Percentiles rank a stretch among this genome's conserved stretches.
These are phyloP conservation scores for Emergomyces pasteurianus DNA, from an alignment of 2,329 filamentous ascomycete species.

Conservation along the genomic window DNA sequence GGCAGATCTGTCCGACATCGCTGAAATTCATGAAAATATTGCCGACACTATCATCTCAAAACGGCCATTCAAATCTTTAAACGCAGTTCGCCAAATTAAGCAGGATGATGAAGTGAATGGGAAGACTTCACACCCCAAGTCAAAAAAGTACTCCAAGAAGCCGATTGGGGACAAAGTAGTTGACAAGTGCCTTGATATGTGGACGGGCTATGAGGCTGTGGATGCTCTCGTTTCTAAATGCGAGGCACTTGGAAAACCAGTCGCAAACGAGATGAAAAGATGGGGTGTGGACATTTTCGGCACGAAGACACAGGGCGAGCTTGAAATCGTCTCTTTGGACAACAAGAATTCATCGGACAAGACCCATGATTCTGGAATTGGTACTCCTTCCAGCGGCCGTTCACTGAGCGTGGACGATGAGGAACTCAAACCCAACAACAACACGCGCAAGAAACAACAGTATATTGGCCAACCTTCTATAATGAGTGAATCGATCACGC, in stretches of 20 bases:
- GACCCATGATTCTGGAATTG: constrained; percentile 54
- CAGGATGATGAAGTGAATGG: constrained; percentile 22
- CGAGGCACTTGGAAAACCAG: constrained; percentile 56
- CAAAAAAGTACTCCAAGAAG: constrained; percentile 36
- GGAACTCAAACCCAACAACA: constrained; percentile 20
- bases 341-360: constrained; percentile 28
- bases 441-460: constrained; percentile 26
- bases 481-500: constrained; percentile 62
- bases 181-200: constrained; percentile 59
- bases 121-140: constrained; percentile 29
- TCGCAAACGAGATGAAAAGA: constrained; percentile 51
- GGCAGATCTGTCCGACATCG: constrained; percentile 70
- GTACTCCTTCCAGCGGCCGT: constrained; percentile 43
- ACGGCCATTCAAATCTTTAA: constrained; percentile 60
- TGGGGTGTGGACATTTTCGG: constrained; percentile 59
- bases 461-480: constrained; percentile 58
- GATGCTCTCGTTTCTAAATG: constrained; percentile 70
- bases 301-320: constrained; percentile 46
- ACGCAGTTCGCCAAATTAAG: constrained; percentile 54
- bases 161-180: constrained; percentile 56
- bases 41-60: constrained; percentile 58
- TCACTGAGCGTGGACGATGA: constrained; percentile 37
- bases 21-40: constrained; percentile 57
- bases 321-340: constrained; percentile 46
- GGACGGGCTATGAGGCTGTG: constrained; percentile 67